A percentile compares a stretch with the other conserved stretches of the same genome.
Evolutionary conservation across 2,329 filamentous ascomycete species (phyloP).

Genomic region (Thelonectria discophora): DNA sequence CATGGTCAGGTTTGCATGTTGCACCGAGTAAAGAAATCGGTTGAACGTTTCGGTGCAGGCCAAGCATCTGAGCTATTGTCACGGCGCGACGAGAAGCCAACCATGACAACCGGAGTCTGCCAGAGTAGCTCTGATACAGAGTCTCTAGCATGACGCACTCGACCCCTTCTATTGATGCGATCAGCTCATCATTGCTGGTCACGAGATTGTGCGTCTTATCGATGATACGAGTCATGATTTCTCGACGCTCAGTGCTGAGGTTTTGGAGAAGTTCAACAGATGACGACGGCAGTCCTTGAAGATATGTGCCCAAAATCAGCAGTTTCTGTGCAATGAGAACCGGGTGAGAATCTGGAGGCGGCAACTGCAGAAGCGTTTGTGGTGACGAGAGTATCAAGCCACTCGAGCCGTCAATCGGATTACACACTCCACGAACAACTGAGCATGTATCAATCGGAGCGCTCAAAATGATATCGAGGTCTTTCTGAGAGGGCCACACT

Average conservation of each 20-base stretch:
- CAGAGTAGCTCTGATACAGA: slow-evolving; percentile 56
- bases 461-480: slow-evolving; percentile 49
- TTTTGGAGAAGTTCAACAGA: slow-evolving; percentile 13
- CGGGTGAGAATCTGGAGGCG: slow-evolving; percentile 45
- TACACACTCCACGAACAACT: slow-evolving; percentile 46
- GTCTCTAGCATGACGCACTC: slow-evolving; percentile 61
- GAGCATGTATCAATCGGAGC: slow-evolving; percentile 44
- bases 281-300: slow-evolving; percentile 45
- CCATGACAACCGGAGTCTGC: slow-evolving; percentile 58
- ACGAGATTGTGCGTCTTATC: slow-evolving; percentile 48
- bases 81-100: slow-evolving; percentile 55
- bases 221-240: slow-evolving; percentile 40
- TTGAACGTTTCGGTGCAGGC: slow-evolving; percentile 41
- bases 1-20: slow-evolving; percentile 44
- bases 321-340: slow-evolving; percentile 54
- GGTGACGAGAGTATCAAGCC: slow-evolving; percentile 34
- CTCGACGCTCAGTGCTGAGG: slow-evolving; percentile 25
- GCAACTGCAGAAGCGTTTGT: slow-evolving; percentile 43
- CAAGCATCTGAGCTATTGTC: slow-evolving; percentile 54
- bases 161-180: slow-evolving; percentile 56
- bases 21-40: slow-evolving; percentile 20
- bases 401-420: slow-evolving; percentile 37
- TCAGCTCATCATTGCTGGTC: slow-evolving; percentile 56
- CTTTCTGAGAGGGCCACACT: slow-evolving; percentile 50
- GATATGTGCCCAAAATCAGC: slow-evolving; percentile 48